phyloP scores from a whole-genome alignment of 1,139 yeast species.

The Saccharomycopsis hybrid region DNA sequence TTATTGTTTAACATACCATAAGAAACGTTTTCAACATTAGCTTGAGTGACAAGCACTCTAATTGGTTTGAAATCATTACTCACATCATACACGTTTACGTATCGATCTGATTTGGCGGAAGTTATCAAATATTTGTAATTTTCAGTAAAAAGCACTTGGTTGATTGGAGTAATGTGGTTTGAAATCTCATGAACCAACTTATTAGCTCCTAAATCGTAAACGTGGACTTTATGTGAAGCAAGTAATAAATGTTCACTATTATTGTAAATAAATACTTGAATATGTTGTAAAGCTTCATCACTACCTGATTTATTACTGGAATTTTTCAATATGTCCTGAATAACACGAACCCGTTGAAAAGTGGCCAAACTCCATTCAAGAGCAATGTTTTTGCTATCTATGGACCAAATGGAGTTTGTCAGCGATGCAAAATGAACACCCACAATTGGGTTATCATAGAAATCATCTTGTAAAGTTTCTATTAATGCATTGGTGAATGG shows the following conservation, averaged over 20 bases:
- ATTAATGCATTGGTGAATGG: slow-evolving; percentile 57
- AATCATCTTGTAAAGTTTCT: slow-evolving; percentile 44
- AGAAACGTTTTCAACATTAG: slow-evolving; percentile 45
- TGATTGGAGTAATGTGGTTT: slow-evolving; percentile 67
- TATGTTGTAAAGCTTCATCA: slow-evolving; percentile 12
- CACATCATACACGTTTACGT: slow-evolving; percentile 62
- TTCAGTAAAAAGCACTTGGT: slow-evolving; percentile 36
- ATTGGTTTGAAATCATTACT: slow-evolving; percentile 30
- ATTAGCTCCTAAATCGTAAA: slow-evolving; percentile 38
- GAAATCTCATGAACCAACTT: slow-evolving; percentile 48
- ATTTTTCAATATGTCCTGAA: slow-evolving; percentile 6
- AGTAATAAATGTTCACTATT: slow-evolving; percentile 44
- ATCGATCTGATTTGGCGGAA: slow-evolving; percentile 72
- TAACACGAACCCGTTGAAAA: neutral
- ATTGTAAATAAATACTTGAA: slow-evolving; percentile 31
- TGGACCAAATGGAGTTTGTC: slow-evolving; percentile 50
- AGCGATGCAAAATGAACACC: slow-evolving; percentile 43
- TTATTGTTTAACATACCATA: slow-evolving; percentile 36
- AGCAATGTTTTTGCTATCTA: slow-evolving; percentile 58
- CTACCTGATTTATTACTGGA: neutral
- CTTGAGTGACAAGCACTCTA: slow-evolving; percentile 59
- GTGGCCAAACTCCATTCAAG: slow-evolving; percentile 51
- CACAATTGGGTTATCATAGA: slow-evolving; percentile 41
- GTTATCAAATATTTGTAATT: slow-evolving; percentile 48
- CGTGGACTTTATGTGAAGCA: slow-evolving; percentile 57